Base-by-base conservation (phyloP, 2,329 filamentous ascomycete species). In the Penicillium decumbens region DNA sequence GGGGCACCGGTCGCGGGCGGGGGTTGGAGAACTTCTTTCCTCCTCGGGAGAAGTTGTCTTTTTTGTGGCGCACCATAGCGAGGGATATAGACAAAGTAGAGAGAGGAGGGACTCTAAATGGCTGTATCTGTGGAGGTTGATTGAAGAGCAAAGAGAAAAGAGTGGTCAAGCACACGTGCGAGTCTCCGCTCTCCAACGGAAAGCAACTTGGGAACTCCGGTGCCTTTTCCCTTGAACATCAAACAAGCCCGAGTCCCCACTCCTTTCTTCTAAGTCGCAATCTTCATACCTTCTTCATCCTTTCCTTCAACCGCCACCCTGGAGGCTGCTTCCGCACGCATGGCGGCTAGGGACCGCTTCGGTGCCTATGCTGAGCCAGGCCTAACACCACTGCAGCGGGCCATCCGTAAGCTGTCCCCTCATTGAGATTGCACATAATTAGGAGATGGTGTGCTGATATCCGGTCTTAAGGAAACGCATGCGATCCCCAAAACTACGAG, bases 401-500 rank as follows among this genome's bases (percentile, higher is more conserved):
- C 91, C 73, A 95, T 98, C 72, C 84, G 80, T 83, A 73, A 54
- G 78, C 69, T 41, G 15, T 32, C 42, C 20, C 38, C 45, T 50
- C 48, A 39, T 38, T 45, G 28, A 33, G 41, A 7, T 25, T 44
- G 15, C 15, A 27, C 12, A 32, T 8, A 7, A 29, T 28, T 10
- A 30, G 23, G 24, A 4, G 27, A 24, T 13, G 27, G 29, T 27
- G 50, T 51, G 45, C 55, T 62, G 30, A 60, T 45, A 40, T 42
- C 37, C n/a, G 1, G 15, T 12, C 2, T 5, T 2, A 27, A 83
- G 80, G 93, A 70, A 91, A 91, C 75, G 92, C 93, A 58, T 97
- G 93, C 77, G 95, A 93, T 65, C 89, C 93, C 44, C 88, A 95
- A 70, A 96, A 97, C 76, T 96, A 90, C 77, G 93, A 98, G 77